Base-by-base conservation (phyloP, 1,139 yeast genomes). In the Scheffersomyces stambukii region DNA sequence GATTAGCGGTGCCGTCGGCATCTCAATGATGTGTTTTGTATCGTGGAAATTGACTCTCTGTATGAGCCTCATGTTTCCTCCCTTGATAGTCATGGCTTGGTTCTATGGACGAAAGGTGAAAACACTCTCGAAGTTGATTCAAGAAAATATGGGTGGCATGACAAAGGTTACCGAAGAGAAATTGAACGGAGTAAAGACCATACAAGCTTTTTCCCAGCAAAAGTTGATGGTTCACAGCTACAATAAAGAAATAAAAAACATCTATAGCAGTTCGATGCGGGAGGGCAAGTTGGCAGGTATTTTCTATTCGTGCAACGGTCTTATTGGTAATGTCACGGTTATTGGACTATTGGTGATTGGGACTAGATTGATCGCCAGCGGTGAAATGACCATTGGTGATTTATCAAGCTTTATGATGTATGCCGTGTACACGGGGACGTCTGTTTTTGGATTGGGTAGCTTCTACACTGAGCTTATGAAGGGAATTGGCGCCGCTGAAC, bases 401-500 rank as follows among this genome's bases (percentile, higher is more conserved):
- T 67, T 89, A 31, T 84, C 96, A 9, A 86, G 95, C 19, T 89
- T 85, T 54, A 81, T 89, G 80, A 77, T 91, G 73, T 89, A 89
- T 56, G 91, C 96, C 0, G 89, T 88, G 23, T 89, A 85, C 50
- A 85, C 96, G 2, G 96, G 96, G 4, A 70, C 81, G 30, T 84
- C 96, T 0, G 84, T 89, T 19, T 84, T 83, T 53, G 96, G 96
- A 1, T 57, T 91, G 23, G 91, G 96, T 1, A 81, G 82, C 37
- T 89, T 89, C 52, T 89, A 88, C 49, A 81, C 95, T 1, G 97
- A 91, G 50, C 61, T 89, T 36, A 89, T 91, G 95, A 91, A 89
- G 60, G 97, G 96, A 27, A 81, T 89, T 6, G 98, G 98, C 37
- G 97, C 97, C 0, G 93, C 96, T 1, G 83, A 94, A 31, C 70